These are phyloP conservation scores for Odontarrhena argentea DNA, from an alignment of 345 rosid species.

Conservation along the genomic window DNA sequence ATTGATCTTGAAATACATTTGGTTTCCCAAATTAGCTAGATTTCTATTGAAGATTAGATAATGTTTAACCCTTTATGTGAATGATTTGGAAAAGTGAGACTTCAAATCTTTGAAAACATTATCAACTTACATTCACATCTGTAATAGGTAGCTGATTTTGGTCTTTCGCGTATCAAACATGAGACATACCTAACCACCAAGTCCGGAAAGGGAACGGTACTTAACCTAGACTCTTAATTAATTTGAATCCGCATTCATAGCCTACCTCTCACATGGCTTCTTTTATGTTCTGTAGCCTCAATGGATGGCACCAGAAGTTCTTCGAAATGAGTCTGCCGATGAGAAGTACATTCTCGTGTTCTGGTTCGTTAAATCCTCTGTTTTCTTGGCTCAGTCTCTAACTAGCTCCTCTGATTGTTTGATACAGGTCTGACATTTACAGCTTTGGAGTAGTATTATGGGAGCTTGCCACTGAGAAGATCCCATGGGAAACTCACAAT, in stretches of 20 bases:
- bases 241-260: neutral
- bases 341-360: slow-evolving; percentile 69
- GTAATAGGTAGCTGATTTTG: slow-evolving; percentile 93
- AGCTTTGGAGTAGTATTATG: slow-evolving; percentile 92
- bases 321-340: slow-evolving; percentile 91
- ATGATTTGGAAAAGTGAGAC: slow-evolving; percentile 7
- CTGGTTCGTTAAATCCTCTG: slow-evolving; percentile 11
- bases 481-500: slow-evolving; percentile 96
- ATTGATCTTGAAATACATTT: slow-evolving; percentile 6
- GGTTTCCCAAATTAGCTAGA: neutral
- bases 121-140: slow-evolving; percentile 25
- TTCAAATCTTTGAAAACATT: neutral
- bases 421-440: slow-evolving; percentile 83
- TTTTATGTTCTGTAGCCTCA: slow-evolving; percentile 70
- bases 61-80: neutral
- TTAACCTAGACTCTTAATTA: slow-evolving; percentile 8
- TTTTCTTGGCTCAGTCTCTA: slow-evolving; percentile 22
- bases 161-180: slow-evolving; percentile 92
- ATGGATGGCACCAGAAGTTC: slow-evolving; percentile 99
- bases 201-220: slow-evolving; percentile 95
- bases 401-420: slow-evolving; percentile 29
- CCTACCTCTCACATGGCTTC: neutral
- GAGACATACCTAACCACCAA: slow-evolving; percentile 74
- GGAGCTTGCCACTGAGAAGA: slow-evolving; percentile 95
- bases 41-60: neutral